Evolutionary conservation across 2,329 filamentous ascomycete genomes (phyloP).

Genomic region (Pseudogymnoascus sp.): DNA sequence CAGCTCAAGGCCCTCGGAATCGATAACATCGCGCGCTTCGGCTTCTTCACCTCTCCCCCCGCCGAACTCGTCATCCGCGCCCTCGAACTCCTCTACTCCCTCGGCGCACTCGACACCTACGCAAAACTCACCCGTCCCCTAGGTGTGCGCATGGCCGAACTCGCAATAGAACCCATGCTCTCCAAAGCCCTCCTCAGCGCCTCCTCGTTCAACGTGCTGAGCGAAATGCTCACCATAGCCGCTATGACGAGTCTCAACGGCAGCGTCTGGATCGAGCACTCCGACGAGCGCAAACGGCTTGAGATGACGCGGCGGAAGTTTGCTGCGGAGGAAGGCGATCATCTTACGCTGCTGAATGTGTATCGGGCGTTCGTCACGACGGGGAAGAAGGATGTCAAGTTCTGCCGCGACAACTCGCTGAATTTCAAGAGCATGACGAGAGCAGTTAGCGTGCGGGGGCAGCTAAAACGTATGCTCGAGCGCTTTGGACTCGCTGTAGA

Average conservation of each 20-base stretch:
- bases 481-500: slow-evolving; percentile 67
- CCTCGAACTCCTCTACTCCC: slow-evolving; percentile 76
- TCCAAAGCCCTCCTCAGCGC: slow-evolving; percentile 77
- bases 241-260: slow-evolving; percentile 88
- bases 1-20: slow-evolving; percentile 93
- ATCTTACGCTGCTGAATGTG: slow-evolving; percentile 86
- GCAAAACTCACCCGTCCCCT: slow-evolving; percentile 83
- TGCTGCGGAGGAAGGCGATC: slow-evolving; percentile 87
- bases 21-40: slow-evolving; percentile 86
- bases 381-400: slow-evolving; percentile 74
- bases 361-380: slow-evolving; percentile 80
- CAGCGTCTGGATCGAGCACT: slow-evolving; percentile 72
- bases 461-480: slow-evolving; percentile 80
- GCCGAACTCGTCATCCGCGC: slow-evolving; percentile 77
- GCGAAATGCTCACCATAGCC: slow-evolving; percentile 82
- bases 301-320: slow-evolving; percentile 74
- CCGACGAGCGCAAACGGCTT: slow-evolving; percentile 65
- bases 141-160: slow-evolving; percentile 85
- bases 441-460: slow-evolving; percentile 77
- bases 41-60: slow-evolving; percentile 80
- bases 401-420: slow-evolving; percentile 78
- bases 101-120: slow-evolving; percentile 82
- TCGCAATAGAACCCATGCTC: slow-evolving; percentile 94
- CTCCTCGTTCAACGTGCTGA: slow-evolving; percentile 65
- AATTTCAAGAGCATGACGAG: slow-evolving; percentile 79